phyloP scores from a whole-genome alignment of 1,284 basidiomycete species.

The Cryptococcus sp. region DNA sequence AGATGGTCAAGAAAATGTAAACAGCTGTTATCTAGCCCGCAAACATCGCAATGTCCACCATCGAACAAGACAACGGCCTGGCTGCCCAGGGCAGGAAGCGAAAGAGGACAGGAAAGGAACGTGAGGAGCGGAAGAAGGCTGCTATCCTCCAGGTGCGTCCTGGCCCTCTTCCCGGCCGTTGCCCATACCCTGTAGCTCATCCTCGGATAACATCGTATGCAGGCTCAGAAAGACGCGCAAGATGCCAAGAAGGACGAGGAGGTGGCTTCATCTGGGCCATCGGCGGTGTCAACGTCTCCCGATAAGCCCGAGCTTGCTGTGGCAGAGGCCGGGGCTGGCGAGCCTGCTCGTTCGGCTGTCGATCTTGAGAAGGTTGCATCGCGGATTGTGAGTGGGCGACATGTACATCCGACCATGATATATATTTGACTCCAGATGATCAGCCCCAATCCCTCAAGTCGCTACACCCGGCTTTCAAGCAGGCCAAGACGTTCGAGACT shows the following conservation, averaged over 20 bases:
- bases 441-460: conserved; percentile 48
- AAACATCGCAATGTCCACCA: conserved; percentile 1
- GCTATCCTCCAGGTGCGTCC: conserved; percentile 22
- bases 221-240: conserved; percentile 11
- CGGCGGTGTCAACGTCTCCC: neutral
- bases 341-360: neutral
- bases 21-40: too few species aligned
- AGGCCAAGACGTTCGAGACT: conserved; percentile 74
- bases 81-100: conserved; percentile 34
- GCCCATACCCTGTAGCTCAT: neutral
- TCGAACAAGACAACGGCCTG: neutral
- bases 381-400: conserved; percentile 37
- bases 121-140: conserved; percentile 41
- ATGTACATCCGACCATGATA: neutral
- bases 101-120: conserved; percentile 46
- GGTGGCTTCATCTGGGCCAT: neutral
- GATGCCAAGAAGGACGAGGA: conserved; percentile 7
- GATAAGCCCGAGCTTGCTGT: neutral
- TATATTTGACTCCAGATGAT: neutral
- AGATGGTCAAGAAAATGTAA: neutral
- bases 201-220: neutral
- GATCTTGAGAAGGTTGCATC: conserved; percentile 31
- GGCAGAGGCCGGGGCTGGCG: neutral
- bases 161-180: neutral
- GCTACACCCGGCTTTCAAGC: conserved; percentile 58